A percentile compares a stretch with the other conserved stretches of the same genome.
Evolutionary conservation across 768 basidiomycete species (phyloP).

Genomic region (Amanita fuliginea): DNA sequence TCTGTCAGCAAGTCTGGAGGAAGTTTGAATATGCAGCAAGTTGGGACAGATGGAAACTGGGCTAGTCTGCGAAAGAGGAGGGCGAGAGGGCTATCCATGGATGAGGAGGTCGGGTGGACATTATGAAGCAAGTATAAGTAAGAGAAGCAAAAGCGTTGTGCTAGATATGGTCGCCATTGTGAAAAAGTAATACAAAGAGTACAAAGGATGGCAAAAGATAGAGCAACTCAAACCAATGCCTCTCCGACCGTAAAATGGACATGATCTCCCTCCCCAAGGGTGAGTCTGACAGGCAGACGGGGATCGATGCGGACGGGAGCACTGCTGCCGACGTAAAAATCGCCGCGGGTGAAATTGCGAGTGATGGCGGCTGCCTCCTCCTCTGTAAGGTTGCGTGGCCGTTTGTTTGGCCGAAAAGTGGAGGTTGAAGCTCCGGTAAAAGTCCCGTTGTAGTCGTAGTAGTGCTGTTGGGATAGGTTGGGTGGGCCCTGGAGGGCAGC

Average conservation of each 20-base stretch:
- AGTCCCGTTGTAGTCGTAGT: conserved; percentile 69
- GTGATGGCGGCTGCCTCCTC: conserved; percentile 80
- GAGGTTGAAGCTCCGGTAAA: conserved; percentile 62
- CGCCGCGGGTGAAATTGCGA: conserved; percentile 69
- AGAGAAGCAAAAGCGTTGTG: not conserved
- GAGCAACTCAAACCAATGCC: conserved; percentile 21
- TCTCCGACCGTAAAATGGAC: conserved; percentile 55
- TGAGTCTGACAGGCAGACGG: conserved; percentile 66
- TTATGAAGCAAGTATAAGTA: not conserved
- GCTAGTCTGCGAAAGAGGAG: conserved; percentile 12
- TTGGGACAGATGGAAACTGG: conserved; percentile 9
- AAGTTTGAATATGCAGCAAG: conserved; percentile 19
- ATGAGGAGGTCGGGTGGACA: not conserved
- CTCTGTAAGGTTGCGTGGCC: conserved; percentile 70
- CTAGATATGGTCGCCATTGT: not conserved
- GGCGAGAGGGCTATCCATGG: not conserved
- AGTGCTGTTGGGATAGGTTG: conserved; percentile 50
- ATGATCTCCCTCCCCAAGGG: conserved; percentile 73
- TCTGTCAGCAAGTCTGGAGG: conserved; percentile 32
- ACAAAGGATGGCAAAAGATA: conserved; percentile 3
- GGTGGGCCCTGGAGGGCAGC: conserved; percentile 33
- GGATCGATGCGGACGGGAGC: conserved; percentile 80
- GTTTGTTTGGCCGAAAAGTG: conserved; percentile 72
- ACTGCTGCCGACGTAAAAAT: conserved; percentile 73
- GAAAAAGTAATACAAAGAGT: conserved; percentile 2